Conservation (phyloP, 2,329 filamentous ascomycete species). For the Zymoseptoria pseudotritici region DNA sequence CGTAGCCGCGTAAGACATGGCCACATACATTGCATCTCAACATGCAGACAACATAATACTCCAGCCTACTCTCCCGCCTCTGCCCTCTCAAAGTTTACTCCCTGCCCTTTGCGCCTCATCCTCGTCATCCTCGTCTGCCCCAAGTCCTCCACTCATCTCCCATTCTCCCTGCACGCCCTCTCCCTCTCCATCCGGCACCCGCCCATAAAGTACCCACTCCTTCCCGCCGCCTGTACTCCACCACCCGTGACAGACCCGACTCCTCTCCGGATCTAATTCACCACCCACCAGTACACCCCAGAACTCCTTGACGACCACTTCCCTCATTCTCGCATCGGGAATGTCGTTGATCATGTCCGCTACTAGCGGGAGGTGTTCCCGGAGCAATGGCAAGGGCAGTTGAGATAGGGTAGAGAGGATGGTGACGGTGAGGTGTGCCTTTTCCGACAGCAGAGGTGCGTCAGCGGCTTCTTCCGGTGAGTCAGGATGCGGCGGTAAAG, state of each 20-base stretch:
- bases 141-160: constrained; percentile 47
- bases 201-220: constrained; percentile 47
- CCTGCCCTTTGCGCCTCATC: constrained; percentile 3
- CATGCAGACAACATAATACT: no score
- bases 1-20: no score
- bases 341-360: constrained; percentile 62
- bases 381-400: constrained; percentile 60
- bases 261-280: constrained; percentile 82
- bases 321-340: constrained; percentile 53
- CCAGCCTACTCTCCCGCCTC: no score
- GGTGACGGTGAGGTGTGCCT: constrained; percentile 67
- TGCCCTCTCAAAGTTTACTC: not conserved
- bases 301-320: constrained; percentile 61
- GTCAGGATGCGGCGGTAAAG: constrained; percentile 36
- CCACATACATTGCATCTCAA: no score
- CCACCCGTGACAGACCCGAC: constrained; percentile 73
- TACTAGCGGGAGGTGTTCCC: constrained; percentile 71
- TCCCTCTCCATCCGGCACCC: constrained; percentile 23
- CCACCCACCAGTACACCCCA: constrained; percentile 71
- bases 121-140: constrained; percentile 1
- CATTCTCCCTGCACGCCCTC: constrained; percentile 13
- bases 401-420: constrained; percentile 73
- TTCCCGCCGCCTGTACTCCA: constrained; percentile 64
- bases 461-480: constrained; percentile 15
- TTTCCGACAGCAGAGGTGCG: constrained; percentile 55